Conservation (phyloP, 495 filamentous ascomycete species). For the Penicillium atrosanguineum region DNA sequence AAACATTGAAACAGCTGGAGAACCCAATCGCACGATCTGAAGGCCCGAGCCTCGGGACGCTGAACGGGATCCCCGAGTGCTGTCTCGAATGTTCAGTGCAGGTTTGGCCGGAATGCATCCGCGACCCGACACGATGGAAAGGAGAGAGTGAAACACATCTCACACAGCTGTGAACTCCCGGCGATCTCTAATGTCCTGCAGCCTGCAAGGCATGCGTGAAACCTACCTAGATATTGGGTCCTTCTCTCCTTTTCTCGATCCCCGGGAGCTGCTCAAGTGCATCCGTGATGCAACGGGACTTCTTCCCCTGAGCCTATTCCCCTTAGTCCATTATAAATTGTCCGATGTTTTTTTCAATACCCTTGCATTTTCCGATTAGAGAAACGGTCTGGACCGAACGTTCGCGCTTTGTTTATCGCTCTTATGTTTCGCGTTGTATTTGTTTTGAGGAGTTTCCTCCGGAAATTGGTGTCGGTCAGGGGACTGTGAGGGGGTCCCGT, state of each 20-base stretch:
- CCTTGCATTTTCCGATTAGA: slow-evolving; percentile 5
- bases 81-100: not conserved
- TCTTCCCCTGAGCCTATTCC: slow-evolving; percentile 14
- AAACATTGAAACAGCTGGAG: not conserved
- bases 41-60: not conserved
- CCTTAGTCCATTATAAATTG: not conserved
- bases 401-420: not conserved
- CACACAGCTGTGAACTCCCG: slow-evolving; percentile 6
- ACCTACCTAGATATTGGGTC: slow-evolving; percentile 24
- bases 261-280: slow-evolving; percentile 6
- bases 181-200: slow-evolving; percentile 14
- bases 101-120: slow-evolving; percentile 6
- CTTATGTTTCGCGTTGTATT: not conserved
- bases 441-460: not conserved
- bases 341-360: slow-evolving; percentile 3
- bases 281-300: slow-evolving; percentile 19
- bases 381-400: slow-evolving; percentile 4
- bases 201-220: slow-evolving; percentile 31
- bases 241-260: slow-evolving; percentile 6
- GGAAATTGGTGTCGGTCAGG: not conserved
- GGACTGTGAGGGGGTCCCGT: not conserved
- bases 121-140: slow-evolving; percentile 5
- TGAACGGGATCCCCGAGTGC: not conserved
- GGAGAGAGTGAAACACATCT: slow-evolving; percentile 14
- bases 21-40: not conserved